Evolutionary conservation across 805 yeast species (phyloP), one percentile per base, ranked within the genome.

Genomic region (Yamadazyma scolyti): DNA sequence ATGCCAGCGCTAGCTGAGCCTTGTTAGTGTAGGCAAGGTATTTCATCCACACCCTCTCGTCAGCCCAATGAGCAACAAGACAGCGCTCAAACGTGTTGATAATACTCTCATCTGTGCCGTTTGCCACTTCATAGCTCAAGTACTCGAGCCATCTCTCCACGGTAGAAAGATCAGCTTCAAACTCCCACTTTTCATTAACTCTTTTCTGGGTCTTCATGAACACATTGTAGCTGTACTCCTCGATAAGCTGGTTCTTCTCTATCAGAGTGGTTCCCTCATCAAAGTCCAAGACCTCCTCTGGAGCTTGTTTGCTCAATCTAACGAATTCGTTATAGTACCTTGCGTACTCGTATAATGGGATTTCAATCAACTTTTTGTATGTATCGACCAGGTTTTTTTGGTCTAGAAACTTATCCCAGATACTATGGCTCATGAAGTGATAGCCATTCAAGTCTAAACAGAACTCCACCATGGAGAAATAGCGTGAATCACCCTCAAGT

Each of bases 281-380:
- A 7, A 57, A 37, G 3, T 30, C 34, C 3, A 27, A 40, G 28
- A 30, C 39, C 3, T 25, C 23, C 2, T 36, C 37, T 5, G 43
- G 46, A 48, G 59, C 58, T 18, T 54, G 48, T 29, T 63, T 58
- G 38, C 51, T 48, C 38, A 64, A 40, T 40, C 63, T 62, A 37
- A 61, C 46, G 48, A 76, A 56, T 47, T 66, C 50, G 61, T 64
- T 77, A 47, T 75, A 83, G 52, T 81, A 90, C 41, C 73, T 77
- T 0, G 96, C 81, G 52, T 87, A 89, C 47, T 88, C 95, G 55
- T 90, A 90, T 26, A 90, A 56, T 0, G 97, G 97, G 2, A 84
- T 62, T 23, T 50, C 49, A 23, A 77, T 54, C 27, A 79, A 56
- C 36, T 61, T 58, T 17, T 68, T 44, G 34, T 79, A 68, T 1